Evolutionary conservation across 2,329 filamentous ascomycete species (phyloP), one percentile per base, ranked within the genome.

Genomic region (Graphiopsis chlorocephala): DNA sequence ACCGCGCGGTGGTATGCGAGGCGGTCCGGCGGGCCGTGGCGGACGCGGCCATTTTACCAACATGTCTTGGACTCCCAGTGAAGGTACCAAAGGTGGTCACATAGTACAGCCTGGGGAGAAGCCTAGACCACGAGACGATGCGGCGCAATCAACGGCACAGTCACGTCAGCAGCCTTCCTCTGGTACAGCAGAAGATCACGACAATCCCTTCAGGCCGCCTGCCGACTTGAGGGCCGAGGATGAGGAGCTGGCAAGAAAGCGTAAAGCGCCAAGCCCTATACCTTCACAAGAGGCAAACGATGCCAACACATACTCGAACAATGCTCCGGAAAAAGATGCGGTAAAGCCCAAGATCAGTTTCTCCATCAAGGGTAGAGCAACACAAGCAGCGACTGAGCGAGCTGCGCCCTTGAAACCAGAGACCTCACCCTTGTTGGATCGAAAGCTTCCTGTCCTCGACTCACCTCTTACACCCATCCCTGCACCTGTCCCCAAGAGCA

Each of bases 291-390:
- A 64, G 25, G 2, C 23, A 2, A 26, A n/a, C 5, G 29, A 63
- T 25, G 6, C n/a, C 1, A 52, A 50, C 11, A 50, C 28, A 38
- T 20, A 29, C n/a, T n/a, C 29, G n/a, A 56, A 29, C 11, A 84
- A 85, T 64, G 80, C 85, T 45, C 78, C 64, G 4, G 68, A 71
- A 38, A 68, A 68, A 8, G 74, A 74, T 47, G 68, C 65, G 26
- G 67, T 69, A 20, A 77, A 75, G 65, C 72, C 70, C 47, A 95
- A 94, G 78, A 96, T 97, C 73, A 96, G 92, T 75, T 98, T 98
- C 76, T 92, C 93, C 1, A 92, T 98, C 77, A 97, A 97, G 75
- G 85, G 88, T 11, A 85, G 90, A 48, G 84, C 72, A 17, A 72
- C 68, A 65, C 89, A 89, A 70, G 79, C 83, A 8, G 78, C 83